Evolutionary conservation across 2,329 filamentous ascomycete genomes (phyloP).

Genomic region (Triangularia verruculosa): DNA sequence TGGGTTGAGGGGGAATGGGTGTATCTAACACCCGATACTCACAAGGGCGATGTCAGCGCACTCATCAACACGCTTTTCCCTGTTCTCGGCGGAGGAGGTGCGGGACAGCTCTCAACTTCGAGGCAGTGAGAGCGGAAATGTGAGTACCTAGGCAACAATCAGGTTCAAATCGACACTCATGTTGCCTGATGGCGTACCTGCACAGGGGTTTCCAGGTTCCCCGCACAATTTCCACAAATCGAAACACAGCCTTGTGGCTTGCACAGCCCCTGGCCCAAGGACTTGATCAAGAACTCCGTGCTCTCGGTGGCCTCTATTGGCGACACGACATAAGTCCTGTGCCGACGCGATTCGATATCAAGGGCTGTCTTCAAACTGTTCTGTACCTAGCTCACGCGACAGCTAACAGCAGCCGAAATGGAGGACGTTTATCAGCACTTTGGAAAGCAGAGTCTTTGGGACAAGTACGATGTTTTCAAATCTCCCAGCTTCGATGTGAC

Average conservation of each 20-base stretch:
- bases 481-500: constrained; percentile 23
- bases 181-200: neutral
- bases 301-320: neutral
- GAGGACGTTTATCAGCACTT: constrained; percentile 23
- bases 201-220: constrained; percentile 6
- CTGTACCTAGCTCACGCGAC: neutral
- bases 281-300: constrained; percentile 4
- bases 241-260: constrained; percentile 9
- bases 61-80: neutral
- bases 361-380: neutral
- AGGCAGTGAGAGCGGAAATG: no score
- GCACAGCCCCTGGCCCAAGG: constrained; percentile 3
- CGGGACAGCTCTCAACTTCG: neutral
- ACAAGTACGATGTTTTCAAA: constrained; percentile 21
- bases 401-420: constrained; percentile 10
- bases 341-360: neutral
- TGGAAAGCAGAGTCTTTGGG: constrained; percentile 21
- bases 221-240: constrained; percentile 8
- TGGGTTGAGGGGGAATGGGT: constrained; percentile 50
- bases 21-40: constrained; percentile 43
- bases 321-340: neutral
- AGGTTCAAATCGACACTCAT: neutral
- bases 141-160: neutral
- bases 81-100: neutral
- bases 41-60: constrained; percentile 35